phyloP scores from a whole-genome alignment of 2,329 filamentous ascomycete species.

The Pseudonectria foliicola region DNA sequence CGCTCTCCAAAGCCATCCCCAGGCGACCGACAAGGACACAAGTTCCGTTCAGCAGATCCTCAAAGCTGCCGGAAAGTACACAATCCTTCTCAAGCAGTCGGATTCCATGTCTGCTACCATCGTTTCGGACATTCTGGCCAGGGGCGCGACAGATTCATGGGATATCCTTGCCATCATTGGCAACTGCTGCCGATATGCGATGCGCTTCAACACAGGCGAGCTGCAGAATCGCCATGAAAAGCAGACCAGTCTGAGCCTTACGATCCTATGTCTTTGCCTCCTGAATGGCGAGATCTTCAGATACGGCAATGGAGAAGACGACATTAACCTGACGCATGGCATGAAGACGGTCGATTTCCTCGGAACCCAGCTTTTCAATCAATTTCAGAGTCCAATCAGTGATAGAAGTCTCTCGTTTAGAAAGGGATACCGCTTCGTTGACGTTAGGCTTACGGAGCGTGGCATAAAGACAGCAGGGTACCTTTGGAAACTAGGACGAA shows the following conservation, averaged over 20 bases:
- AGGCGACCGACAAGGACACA: no score
- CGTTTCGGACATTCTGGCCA: conserved; percentile 16
- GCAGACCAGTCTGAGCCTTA: conserved; percentile 21
- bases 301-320: conserved; percentile 17
- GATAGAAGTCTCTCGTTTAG: conserved; percentile 16
- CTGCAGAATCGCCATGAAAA: conserved; percentile 10
- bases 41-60: conserved; percentile 9
- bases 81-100: conserved; percentile 11
- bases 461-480: conserved; percentile 18
- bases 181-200: conserved; percentile 27
- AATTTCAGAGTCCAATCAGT: conserved; percentile 10
- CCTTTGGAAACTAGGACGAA: conserved; percentile 17
- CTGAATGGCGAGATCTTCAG: conserved; percentile 27
- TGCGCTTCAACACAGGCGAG: conserved; percentile 13
- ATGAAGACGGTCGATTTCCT: conserved; percentile 1
- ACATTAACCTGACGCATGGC: no score
- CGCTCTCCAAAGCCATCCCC: conserved; percentile 7
- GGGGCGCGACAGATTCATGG: conserved; percentile 15
- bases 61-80: conserved; percentile 21
- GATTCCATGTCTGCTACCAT: conserved; percentile 21
- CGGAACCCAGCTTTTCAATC: conserved; percentile 11
- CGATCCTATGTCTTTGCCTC: conserved; percentile 22
- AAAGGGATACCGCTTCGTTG: conserved; percentile 19
- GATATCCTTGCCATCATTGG: conserved; percentile 24
- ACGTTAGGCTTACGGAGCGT: conserved; percentile 8